Percentiles rank a stretch among this genome's conserved stretches.
Conservation (phyloP, 495 filamentous ascomycete genomes). For the Podospora pseudocomata region DNA sequence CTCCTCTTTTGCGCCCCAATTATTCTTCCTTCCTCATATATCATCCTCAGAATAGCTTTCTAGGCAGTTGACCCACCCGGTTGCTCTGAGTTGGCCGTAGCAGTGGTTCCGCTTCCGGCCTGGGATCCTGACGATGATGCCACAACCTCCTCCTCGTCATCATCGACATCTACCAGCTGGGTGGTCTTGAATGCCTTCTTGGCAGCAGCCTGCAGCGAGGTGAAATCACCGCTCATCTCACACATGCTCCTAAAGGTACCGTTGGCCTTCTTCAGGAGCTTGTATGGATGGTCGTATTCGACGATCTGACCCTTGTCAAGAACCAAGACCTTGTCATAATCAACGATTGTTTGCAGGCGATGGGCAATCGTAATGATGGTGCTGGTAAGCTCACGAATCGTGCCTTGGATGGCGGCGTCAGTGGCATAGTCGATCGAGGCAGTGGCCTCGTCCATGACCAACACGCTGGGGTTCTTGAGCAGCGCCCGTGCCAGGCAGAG, state of each 20-base stretch:
- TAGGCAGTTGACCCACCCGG: neutral
- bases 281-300: slow-evolving; percentile 85
- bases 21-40: neutral
- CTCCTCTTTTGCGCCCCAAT: neutral
- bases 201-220: slow-evolving; percentile 64
- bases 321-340: slow-evolving; percentile 98
- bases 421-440: slow-evolving; percentile 97
- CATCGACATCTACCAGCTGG: slow-evolving; percentile 39
- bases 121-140: neutral
- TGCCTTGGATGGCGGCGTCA: slow-evolving; percentile 93
- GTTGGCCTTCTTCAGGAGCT: slow-evolving; percentile 62
- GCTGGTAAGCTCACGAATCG: slow-evolving; percentile 82
- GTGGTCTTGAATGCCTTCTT: slow-evolving; percentile 58
- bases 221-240: slow-evolving; percentile 87
- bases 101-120: neutral
- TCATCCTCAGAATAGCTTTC: neutral
- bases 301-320: slow-evolving; percentile 84
- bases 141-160: slow-evolving; percentile 21
- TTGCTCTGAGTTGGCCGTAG: slow-evolving; percentile 1
- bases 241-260: slow-evolving; percentile 89
- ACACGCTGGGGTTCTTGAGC: slow-evolving; percentile 83
- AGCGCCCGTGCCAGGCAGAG: slow-evolving; percentile 92
- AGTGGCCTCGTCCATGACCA: slow-evolving; percentile 99
- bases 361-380: slow-evolving; percentile 99
- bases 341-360: slow-evolving; percentile 90